phyloP scores from a whole-genome alignment of 1,139 yeast species.

The Geotrichum europaeum region DNA sequence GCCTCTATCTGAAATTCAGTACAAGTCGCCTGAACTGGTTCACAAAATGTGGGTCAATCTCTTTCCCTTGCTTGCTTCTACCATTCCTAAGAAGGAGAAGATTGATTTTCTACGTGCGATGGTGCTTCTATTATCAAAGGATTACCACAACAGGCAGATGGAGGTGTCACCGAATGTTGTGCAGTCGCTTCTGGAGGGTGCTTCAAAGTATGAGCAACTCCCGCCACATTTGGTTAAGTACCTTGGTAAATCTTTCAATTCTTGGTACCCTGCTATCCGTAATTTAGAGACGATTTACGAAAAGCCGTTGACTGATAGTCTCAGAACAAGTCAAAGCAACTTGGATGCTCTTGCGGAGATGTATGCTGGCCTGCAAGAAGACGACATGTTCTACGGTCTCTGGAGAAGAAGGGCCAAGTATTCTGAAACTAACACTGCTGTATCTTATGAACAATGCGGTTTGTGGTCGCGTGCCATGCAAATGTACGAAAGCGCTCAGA shows the following conservation, averaged over 20 bases:
- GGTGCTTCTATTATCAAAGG: constrained; percentile 76
- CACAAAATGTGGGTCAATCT: constrained; percentile 79
- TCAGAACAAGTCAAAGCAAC: constrained; percentile 75
- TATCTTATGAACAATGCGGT: constrained; percentile 92
- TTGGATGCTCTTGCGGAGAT: constrained; percentile 88
- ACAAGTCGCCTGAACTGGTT: constrained; percentile 72
- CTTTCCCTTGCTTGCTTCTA: constrained; percentile 72
- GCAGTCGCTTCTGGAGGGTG: constrained; percentile 73
- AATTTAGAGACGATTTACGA: constrained; percentile 71
- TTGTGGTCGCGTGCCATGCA: constrained; percentile 93
- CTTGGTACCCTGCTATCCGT: constrained; percentile 87
- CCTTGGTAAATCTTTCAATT: constrained; percentile 76
- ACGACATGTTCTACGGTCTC: constrained; percentile 93
- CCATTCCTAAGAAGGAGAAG: constrained; percentile 72
- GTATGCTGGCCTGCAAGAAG: constrained; percentile 84
- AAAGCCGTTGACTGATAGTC: constrained; percentile 59
- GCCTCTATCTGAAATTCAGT: constrained; percentile 77
- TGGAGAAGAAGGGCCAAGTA: constrained; percentile 97
- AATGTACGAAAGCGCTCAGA: constrained; percentile 93
- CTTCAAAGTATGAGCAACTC: constrained; percentile 53
- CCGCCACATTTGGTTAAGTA: constrained; percentile 95
- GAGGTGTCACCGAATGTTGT: constrained; percentile 85
- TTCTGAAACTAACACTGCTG: constrained; percentile 84
- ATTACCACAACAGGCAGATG: constrained; percentile 83
- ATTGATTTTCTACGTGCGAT: constrained; percentile 77